Evolutionary conservation across 2,329 filamentous ascomycete genomes (phyloP).

Genomic region (Harringtonia lauricola): DNA sequence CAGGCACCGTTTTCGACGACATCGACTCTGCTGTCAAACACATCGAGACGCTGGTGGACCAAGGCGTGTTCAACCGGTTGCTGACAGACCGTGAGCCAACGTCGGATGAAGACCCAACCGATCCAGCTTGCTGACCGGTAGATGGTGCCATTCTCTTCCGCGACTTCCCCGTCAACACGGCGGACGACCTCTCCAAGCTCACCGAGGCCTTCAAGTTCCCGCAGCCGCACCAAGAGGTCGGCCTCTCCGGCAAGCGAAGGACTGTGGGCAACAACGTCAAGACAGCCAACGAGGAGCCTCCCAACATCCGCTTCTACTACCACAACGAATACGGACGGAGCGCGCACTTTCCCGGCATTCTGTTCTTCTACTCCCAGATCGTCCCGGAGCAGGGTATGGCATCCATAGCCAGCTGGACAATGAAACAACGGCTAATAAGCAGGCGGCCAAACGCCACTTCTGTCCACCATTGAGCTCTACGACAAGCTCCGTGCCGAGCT

Average conservation of each 20-base stretch:
- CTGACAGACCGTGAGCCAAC: neutral
- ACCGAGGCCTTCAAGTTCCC: conserved; percentile 4
- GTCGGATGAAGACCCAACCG: neutral
- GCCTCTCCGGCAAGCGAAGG: conserved; percentile 6
- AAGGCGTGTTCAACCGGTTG: neutral
- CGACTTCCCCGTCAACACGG: conserved; percentile 2
- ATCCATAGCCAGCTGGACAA: no score
- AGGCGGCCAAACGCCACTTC: conserved; percentile 9
- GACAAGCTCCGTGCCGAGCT: conserved; percentile 4
- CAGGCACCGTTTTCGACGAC: neutral
- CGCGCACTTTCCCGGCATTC: conserved; percentile 6
- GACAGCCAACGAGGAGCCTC: conserved; percentile 9
- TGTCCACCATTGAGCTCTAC: conserved; percentile 9
- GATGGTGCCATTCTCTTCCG: conserved; percentile 8
- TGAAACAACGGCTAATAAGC: no score
- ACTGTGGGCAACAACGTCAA: conserved; percentile 3
- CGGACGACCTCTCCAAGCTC: conserved; percentile 1
- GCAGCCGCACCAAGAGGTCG: conserved; percentile 6
- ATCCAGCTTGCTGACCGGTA: no score
- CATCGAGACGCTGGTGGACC: neutral
- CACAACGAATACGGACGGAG: conserved; percentile 9
- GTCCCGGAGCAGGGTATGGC: conserved; percentile 6
- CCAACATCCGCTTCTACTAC: conserved; percentile 6
- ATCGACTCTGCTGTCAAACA: conserved; percentile 1
- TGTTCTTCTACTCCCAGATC: conserved; percentile 7